Base-by-base conservation (phyloP, 345 rosid species). In the Eucalyptus victrix region DNA sequence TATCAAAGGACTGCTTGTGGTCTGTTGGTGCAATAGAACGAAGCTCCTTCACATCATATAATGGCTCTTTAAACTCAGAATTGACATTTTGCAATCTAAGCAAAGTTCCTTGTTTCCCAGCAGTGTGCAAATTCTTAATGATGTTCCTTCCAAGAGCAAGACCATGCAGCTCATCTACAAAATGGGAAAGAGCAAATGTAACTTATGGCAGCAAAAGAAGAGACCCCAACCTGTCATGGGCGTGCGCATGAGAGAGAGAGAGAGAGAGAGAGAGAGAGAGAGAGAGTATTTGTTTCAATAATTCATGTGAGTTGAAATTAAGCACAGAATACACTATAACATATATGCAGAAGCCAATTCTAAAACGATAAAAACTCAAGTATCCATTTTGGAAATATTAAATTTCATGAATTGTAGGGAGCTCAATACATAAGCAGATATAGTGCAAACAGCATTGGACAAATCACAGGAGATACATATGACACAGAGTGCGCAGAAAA, bases 121-220 rank as follows among this genome's bases (percentile, higher is more conserved):
- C 98, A 94, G 95, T 93, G 93, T 97, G 97, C 93, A 97, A 92
- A 92, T 97, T 97, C 94, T 97, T 97, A 89, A 97, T 90, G 83
- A 97, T 97, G 94, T 93, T 97, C 91, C 99, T 96, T 87, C 99
- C 99, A 90, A 97, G 91, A 90, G 97, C 96, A 89, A 97, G 99
- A 92, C 95, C 99, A 94, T 97, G 98, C 91, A 95, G 92, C 91
- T 97, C 99, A 93, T 97, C 99, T 97, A 91, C 92, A 94, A 88
- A 89, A 13, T 81, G 80, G 88, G 49, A 87, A 45, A 87, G 1
- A 62, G 47, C 12, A 76, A 40, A 76, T 40, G 5, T 76, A 76
- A 76, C 28, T 40, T 40, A 21, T 21, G 85, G 47, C 30, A 76
- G 85, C 47, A 76, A 76, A 76, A 76, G 47, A 40, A 40, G 45